Base-by-base conservation (phyloP, 2,329 filamentous ascomycete species). In the Sporothrix dimorphospora region DNA sequence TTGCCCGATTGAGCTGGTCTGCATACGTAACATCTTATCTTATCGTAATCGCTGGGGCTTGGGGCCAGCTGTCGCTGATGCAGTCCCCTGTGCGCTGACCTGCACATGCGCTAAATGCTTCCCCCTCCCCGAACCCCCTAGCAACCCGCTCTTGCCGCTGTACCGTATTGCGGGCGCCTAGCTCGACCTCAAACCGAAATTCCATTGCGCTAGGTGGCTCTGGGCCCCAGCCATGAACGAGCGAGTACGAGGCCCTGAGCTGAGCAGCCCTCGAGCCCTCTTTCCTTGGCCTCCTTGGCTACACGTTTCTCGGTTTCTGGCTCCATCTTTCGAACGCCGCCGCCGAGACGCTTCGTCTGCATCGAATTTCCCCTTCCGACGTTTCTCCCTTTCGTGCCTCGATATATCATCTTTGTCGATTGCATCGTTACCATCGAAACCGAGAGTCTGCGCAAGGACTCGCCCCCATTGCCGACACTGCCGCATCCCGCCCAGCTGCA, bases 11-110 rank as follows among this genome's bases (percentile, higher is more conserved):
- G 2, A 63, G 70, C 53, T 72, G 70, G 73, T 68, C 59, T 49
- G 53, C 67, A 69, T 68, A 73, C 72, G 72, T 71, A 73, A 63
- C 38, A 30, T 70, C 59, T 66, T 73, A 74, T 74, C 73, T 73
- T 69, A 74, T 74, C 71, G 53, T 16, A 21, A 27, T 45, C 38
- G 30, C 8, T 14, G 24, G 1, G 24, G 5, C 40, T 63, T 71
- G 12, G 57, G 21, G 69, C 69, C 55, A 71, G 55, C 69, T 65
- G 34, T 40, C 45, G 59, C 38, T 63, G 21, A 27, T 45, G 21
- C 38, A 45, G n/a, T 12, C 14, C 38, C 59, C 59, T 63, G 59
- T 63, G 38, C 59, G n/a, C n/a, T n/a, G 16, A 27, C 45, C 42
- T 61, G 27, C 53, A 30, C 45, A 63, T 8, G 8, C 55, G 30